Evolutionary conservation across 1,284 basidiomycete genomes (phyloP), one percentile per base, ranked within the genome.

Genomic region (Golubevia pallescens): DNA sequence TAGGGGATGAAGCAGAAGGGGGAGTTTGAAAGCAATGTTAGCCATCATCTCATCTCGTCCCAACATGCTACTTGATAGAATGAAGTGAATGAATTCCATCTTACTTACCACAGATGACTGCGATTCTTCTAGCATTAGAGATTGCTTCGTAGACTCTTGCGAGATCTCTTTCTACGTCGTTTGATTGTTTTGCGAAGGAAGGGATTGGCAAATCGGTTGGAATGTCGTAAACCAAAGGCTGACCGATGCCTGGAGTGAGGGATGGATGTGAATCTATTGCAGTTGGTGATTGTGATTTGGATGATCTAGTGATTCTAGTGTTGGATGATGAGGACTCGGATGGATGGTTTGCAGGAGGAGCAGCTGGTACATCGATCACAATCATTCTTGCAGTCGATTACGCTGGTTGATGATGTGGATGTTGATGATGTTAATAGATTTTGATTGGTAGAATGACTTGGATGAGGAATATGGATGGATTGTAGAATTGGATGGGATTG

Each of bases 71-170:
- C 42, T 48, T 48, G 42, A 48, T 13, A 48, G 42, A 16, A 16
- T 48, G 42, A 48, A 48, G 16, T 48, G 42, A 16, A 48, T 48
- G n/a, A 28, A 28, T 28, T 28, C 28, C 28, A 28, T 28, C 8
- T 16, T 2, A 67, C 65, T 57, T 52, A 64, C 79, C 81, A 52
- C 81, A 83, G 20, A 84, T 77, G 59, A 84, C 82, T 19, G 75
- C 71, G 42, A 84, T 81, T 3, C 82, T 67, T 13, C 82, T 73
- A 38, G 82, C 81, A 48, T 75, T 68, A 7, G 72, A 67, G 0
- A 81, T 69, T 4, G 82, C 76, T 28, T 77, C 73, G 63, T 76
- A 84, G 20, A 83, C 61, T 1, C 78, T 70, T 1, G 77, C 80
- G 8, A 84, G 68, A 58, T 84, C 81, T 21, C 74, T 70, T 57